A percentile compares a stretch with the other conserved stretches of the same genome.
Evolutionary conservation across 163 green algal species (phyloP).

Genomic region (Scenedesmus sp.): DNA sequence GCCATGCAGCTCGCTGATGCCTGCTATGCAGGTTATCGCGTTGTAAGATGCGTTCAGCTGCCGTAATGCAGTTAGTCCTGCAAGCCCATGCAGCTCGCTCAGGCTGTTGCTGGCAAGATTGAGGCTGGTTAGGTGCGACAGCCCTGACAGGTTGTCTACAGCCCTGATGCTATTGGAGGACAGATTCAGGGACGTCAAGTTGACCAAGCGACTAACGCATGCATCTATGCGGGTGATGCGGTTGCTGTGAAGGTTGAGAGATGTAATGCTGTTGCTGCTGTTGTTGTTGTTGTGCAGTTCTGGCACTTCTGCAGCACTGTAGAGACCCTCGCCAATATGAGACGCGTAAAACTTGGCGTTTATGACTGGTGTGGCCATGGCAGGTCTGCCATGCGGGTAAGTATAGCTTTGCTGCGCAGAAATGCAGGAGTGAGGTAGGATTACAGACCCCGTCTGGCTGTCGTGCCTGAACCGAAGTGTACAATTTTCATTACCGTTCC

Average conservation of each 20-base stretch:
- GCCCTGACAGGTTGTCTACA: slow-evolving; percentile 56
- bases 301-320: slow-evolving; percentile 59
- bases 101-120: slow-evolving; percentile 84
- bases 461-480: neutral
- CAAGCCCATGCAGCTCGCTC: slow-evolving; percentile 54
- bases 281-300: slow-evolving; percentile 58
- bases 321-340: slow-evolving; percentile 64
- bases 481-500: neutral
- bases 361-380: neutral
- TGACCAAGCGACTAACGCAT: slow-evolving; percentile 59
- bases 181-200: slow-evolving; percentile 76
- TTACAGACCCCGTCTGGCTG: neutral
- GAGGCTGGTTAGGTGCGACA: slow-evolving; percentile 64
- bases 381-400: neutral
- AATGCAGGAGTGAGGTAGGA: neutral
- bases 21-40: slow-evolving; percentile 59
- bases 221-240: slow-evolving; percentile 64
- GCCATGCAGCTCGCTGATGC: slow-evolving; percentile 61
- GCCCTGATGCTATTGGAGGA: slow-evolving; percentile 76
- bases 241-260: slow-evolving; percentile 85
- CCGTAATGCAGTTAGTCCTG: slow-evolving; percentile 47
- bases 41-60: slow-evolving; percentile 76
- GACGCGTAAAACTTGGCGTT: slow-evolving; percentile 41
- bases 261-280: slow-evolving; percentile 39
- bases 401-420: neutral